Evolutionary conservation across 2,329 filamentous ascomycete species (phyloP).

Genomic region (Pseudogymnoascus sp.): DNA sequence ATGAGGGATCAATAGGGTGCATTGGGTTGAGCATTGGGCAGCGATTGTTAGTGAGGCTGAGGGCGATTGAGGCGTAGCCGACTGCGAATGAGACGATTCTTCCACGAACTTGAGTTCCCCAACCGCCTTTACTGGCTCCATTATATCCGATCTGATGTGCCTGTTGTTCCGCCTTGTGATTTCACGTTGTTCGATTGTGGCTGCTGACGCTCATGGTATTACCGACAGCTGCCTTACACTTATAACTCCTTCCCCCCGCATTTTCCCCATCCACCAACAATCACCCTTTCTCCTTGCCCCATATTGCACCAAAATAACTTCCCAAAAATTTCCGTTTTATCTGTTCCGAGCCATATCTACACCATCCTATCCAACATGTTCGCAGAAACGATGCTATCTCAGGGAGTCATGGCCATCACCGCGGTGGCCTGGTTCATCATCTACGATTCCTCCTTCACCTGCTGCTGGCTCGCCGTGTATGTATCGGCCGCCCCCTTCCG

Average conservation of each 20-base stretch:
- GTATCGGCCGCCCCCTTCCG: not conserved
- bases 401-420: not conserved
- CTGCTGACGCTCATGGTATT: not conserved
- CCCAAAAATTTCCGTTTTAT: not conserved
- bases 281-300: not conserved
- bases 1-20: not conserved
- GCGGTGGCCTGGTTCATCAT: not conserved
- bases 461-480: not conserved
- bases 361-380: not conserved
- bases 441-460: not conserved
- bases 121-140: not conserved
- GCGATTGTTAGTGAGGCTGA: not conserved
- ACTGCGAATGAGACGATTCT: not conserved
- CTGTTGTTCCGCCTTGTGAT: not conserved
- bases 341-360: not conserved
- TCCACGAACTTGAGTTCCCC: not conserved
- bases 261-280: not conserved
- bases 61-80: not conserved
- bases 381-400: not conserved
- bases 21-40: not conserved
- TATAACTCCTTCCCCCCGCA: not conserved
- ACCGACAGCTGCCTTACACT: not conserved
- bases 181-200: not conserved
- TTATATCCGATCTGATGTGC: not conserved
- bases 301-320: not conserved